phyloP scores from a whole-genome alignment of 352 stramenopile genomes.

The Peronosclerospora sorghi region DNA sequence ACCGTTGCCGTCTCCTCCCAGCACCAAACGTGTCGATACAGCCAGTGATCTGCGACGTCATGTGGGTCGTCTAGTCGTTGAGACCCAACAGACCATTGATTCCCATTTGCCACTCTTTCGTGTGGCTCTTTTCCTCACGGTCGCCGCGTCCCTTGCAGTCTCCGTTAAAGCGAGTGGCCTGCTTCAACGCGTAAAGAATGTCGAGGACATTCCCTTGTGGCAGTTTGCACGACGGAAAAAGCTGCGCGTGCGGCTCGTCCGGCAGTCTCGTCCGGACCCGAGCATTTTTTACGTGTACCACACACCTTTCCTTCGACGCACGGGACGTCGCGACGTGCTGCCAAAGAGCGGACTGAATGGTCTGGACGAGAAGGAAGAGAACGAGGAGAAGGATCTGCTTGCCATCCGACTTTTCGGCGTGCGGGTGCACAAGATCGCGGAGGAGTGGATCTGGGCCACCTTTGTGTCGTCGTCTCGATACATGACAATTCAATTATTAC shows the following conservation, averaged over 20 bases:
- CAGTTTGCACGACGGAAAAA: slow-evolving; percentile 60
- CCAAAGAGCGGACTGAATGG: slow-evolving; percentile 14
- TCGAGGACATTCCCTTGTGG: slow-evolving; percentile 53
- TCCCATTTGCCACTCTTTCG: slow-evolving; percentile 60
- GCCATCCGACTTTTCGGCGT: slow-evolving; percentile 61
- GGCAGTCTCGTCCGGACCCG: slow-evolving; percentile 48
- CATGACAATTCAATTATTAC: slow-evolving; percentile 48
- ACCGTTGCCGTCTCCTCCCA: too few species aligned
- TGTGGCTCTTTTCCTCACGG: slow-evolving; percentile 32
- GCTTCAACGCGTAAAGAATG: slow-evolving; percentile 34
- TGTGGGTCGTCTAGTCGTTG: slow-evolving; percentile 23
- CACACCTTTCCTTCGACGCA: slow-evolving; percentile 51
- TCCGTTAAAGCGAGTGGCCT: slow-evolving; percentile 45
- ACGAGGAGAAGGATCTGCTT: slow-evolving; percentile 27
- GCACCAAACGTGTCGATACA: too few species aligned
- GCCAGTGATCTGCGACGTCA: slow-evolving; percentile 15
- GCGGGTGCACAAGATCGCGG: slow-evolving; percentile 54
- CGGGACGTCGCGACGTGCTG: slow-evolving; percentile 45
- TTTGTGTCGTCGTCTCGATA: slow-evolving; percentile 52
- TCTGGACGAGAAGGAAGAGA: slow-evolving; percentile 1
- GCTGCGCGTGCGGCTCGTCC: slow-evolving; percentile 58
- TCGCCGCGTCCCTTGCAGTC: slow-evolving; percentile 29
- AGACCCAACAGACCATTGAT: slow-evolving; percentile 45
- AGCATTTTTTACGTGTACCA: slow-evolving; percentile 80
- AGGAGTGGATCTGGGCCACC: slow-evolving; percentile 60